Base-by-base conservation (phyloP, 108 stramenopile species). In the Cyclotella sp. region DNA sequence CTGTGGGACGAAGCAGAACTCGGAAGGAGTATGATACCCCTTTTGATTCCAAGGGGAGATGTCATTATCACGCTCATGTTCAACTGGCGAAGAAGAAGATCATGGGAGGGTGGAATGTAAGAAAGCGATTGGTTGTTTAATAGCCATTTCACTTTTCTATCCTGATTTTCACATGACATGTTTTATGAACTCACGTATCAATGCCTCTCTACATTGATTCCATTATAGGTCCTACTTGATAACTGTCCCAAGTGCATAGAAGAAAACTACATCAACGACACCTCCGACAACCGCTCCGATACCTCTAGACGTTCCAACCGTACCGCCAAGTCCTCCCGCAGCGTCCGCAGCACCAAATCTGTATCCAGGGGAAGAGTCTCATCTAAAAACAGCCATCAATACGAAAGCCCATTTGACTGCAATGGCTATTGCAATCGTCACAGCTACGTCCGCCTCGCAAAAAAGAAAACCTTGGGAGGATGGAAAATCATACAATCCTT, bases 401-500 rank as follows among this genome's bases (percentile, higher is more conserved):
- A 51, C 64, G 70, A 79, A 59, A 60, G 67, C 16, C 78, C 78
- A 1, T 79, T 79, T 30, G 75, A 61, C 45, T 60, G 61, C 59
- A 42, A 70, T 27, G 76, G 76, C 43, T 77, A 69, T 47, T 77
- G 76, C 62, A 68, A 69, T 62, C 67, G 45, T 18, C 76, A 77
- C 51, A 28, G 47, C 0, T 60, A 77, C 47, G 52, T 77, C 24
- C 59, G 68, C 3, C 39, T 77, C 10, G 76, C 76, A 45, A 77
- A 77, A 52, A 77, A 77, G 42, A 77, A 77, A 58, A 52, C 68
- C 52, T 40, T 67, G 22, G 76, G 76, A 13, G 76, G 76, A 22
- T 77, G 76, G 76, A 77, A 70, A 44, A 69, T 82, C 29, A 55
- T 82, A n/a, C 81, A 70, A 49, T 63, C 75, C 16, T 63, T 59